These are phyloP conservation scores for Rhizomucor pusillus DNA, from an alignment of 371 early-diverging fungal genomes.

Conservation along the genomic window DNA sequence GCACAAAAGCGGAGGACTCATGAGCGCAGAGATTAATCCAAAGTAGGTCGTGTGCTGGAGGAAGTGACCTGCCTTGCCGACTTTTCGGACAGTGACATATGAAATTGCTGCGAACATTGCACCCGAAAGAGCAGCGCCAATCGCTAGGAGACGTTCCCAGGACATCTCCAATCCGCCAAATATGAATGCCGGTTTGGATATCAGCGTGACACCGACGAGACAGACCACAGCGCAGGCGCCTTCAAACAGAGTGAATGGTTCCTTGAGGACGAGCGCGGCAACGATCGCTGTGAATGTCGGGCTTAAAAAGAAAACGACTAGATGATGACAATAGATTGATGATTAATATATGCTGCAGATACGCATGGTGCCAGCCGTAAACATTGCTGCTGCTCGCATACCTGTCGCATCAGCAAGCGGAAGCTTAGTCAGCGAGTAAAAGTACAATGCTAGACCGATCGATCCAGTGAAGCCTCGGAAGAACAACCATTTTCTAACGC, in stretches of 20 bases:
- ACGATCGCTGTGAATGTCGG: constrained; percentile 74
- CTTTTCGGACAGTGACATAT: constrained; percentile 67
- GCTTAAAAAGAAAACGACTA: constrained; percentile 69
- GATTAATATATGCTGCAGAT: background rate
- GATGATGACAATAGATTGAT: background rate
- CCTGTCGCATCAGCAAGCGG: constrained; percentile 77
- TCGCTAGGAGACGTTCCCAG: constrained; percentile 31
- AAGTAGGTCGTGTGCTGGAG: constrained; percentile 76
- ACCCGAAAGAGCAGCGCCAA: constrained; percentile 46
- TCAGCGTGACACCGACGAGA: constrained; percentile 61
- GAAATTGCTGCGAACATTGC: constrained; percentile 62
- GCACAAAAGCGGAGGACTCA: constrained; percentile 26
- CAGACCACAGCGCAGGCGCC: constrained; percentile 49
- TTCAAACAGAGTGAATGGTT: constrained; percentile 59
- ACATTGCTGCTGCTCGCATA: constrained; percentile 3
- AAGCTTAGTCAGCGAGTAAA: constrained; percentile 63
- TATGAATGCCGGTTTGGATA: constrained; percentile 60
- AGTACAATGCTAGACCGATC: constrained; percentile 64
- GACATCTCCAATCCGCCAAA: constrained; percentile 24
- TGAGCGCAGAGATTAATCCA: constrained; percentile 60
- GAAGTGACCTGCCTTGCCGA: constrained; percentile 61
- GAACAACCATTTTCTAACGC: constrained; percentile 51
- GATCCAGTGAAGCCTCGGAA: constrained; percentile 65
- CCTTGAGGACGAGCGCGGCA: constrained; percentile 56
- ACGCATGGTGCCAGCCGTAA: background rate